A percentile compares a stretch with the other conserved stretches of the same genome.
Conservation (phyloP, 768 basidiomycete genomes). For the Boletus sp. region DNA sequence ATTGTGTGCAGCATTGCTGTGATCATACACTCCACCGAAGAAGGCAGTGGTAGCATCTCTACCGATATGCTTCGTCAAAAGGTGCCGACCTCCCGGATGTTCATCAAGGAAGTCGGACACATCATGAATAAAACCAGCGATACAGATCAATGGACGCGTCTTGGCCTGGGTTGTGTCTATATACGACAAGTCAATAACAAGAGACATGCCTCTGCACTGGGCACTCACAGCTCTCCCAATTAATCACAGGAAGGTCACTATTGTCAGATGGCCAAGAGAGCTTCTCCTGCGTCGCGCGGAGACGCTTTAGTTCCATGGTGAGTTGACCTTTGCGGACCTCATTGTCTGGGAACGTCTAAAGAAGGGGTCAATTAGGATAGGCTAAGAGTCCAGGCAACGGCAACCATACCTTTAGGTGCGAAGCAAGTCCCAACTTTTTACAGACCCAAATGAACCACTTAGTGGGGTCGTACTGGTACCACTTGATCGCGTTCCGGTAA, state of each 20-base stretch:
- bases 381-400: not conserved
- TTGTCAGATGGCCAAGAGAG: constrained; percentile 78
- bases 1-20: constrained; percentile 87
- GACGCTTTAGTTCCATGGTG: constrained; percentile 90
- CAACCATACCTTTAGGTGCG: constrained; percentile 50
- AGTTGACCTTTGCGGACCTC: constrained; percentile 85
- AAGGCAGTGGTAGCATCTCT: constrained; percentile 92
- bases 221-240: constrained; percentile 80
- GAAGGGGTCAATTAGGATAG: not conserved
- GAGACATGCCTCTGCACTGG: not conserved
- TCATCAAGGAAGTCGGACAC: constrained; percentile 82
- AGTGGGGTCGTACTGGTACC: constrained; percentile 89
- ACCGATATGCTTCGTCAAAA: constrained; percentile 82
- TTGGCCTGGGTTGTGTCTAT: constrained; percentile 76
- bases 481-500: constrained; percentile 92
- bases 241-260: constrained; percentile 75
- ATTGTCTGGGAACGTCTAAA: constrained; percentile 59
- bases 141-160: constrained; percentile 77
- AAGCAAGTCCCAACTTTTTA: constrained; percentile 48
- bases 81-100: constrained; percentile 87
- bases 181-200: constrained; percentile 1
- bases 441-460: constrained; percentile 79
- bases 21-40: constrained; percentile 90
- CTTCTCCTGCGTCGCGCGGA: constrained; percentile 72
- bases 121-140: constrained; percentile 94